Evolutionary conservation across 2,329 filamentous ascomycete genomes (phyloP), one percentile per base, ranked within the genome.

Genomic region (Seiridium cupressi): DNA sequence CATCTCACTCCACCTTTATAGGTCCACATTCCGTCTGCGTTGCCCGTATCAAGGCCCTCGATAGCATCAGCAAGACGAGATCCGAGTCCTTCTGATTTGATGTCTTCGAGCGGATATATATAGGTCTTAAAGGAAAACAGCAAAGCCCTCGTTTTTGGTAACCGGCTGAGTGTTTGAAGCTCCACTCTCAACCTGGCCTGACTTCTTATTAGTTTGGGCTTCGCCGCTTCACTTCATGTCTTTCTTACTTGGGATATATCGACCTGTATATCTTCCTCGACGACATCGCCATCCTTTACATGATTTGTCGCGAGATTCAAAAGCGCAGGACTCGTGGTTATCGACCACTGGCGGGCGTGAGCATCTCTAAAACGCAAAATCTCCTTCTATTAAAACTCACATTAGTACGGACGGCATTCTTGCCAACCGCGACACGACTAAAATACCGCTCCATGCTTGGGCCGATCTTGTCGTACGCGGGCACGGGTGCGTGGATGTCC

Each of bases 51-150:
- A 57, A 85, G 64, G 0, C 82, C 83, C 57, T 85, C 79, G n/a
- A 85, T 80, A 0, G 82, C 81, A 44, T 82, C 77, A 0, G 81
- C 81, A 13, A 85, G 69, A 38, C 76, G 68, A 1, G 70, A 71
- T 0, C 81, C 82, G 1, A 77, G 67, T 0, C 80, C 82, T 54
- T 85, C 82, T 0, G 68, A 73, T 63, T 79, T 84, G 65, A 85
- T 75, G 3, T 82, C 74, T 7, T 68, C 61, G 0, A 85, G 61
- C 0, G 79, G 77, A 55, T 83, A 84, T 13, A 84, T 60, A 60
- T 83, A 83, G 0, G 82, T 84, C 71, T 85, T 84, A 73, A 85
- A 83, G 8, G 81, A 81, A 68, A 85, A 85, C 10, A 85, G 66
- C 2, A 85, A 68, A 0, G 79, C 78, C 3, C 68, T 67, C 0